Evolutionary conservation across 1,139 yeast species (phyloP).

Genomic region (Kazachstania sp.): DNA sequence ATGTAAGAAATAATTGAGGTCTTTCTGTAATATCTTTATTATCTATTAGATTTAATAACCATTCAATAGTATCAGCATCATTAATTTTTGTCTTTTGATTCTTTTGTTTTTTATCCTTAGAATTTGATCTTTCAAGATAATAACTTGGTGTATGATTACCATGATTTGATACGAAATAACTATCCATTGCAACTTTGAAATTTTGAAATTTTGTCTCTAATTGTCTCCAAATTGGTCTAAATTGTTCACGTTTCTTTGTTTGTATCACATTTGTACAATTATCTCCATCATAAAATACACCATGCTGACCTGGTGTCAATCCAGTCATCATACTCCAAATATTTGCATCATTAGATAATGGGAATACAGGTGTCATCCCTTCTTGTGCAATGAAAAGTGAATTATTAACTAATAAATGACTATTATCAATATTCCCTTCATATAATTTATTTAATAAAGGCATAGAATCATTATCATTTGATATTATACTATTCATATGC

Average conservation of each 20-base stretch:
- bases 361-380: slow-evolving; percentile 71
- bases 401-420: background rate
- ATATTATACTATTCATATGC: slow-evolving; percentile 4
- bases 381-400: background rate
- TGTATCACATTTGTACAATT: background rate
- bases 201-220: background rate
- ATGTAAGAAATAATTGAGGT: slow-evolving; percentile 68
- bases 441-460: slow-evolving; percentile 51
- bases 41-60: slow-evolving; percentile 71
- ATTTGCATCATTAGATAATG: slow-evolving; percentile 83
- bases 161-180: background rate
- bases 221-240: slow-evolving; percentile 1
- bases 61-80: slow-evolving; percentile 37
- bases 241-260: background rate
- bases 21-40: slow-evolving; percentile 38
- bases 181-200: slow-evolving; percentile 1
- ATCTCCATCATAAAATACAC: slow-evolving; percentile 43
- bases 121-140: background rate
- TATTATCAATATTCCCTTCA: background rate
- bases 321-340: slow-evolving; percentile 92
- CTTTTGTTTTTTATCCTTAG: background rate
- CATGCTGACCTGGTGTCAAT: slow-evolving; percentile 72
- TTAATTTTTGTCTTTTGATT: background rate
- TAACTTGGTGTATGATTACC: background rate
- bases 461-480: slow-evolving; percentile 52